Conservation (phyloP, 2,329 filamentous ascomycete genomes). For the Stagonosporopsis tanaceti region DNA sequence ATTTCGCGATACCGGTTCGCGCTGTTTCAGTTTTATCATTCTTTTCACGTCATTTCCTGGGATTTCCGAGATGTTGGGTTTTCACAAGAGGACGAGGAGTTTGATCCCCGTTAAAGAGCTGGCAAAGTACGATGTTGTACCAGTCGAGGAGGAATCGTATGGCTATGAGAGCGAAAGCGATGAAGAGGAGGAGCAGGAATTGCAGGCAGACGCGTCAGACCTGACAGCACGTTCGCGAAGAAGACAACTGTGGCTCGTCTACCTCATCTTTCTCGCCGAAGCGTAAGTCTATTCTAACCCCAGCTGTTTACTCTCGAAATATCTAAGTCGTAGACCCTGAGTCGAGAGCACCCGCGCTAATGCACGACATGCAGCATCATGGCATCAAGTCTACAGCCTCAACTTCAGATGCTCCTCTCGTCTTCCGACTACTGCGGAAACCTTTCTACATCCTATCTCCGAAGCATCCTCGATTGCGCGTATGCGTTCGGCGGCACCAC, state of each 20-base stretch:
- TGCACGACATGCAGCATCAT: slow-evolving; percentile 49
- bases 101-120: slow-evolving; percentile 55
- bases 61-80: slow-evolving; percentile 51
- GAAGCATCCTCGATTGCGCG: slow-evolving; percentile 58
- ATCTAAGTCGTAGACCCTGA: slow-evolving; percentile 8
- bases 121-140: slow-evolving; percentile 52
- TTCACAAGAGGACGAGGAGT: slow-evolving; percentile 53
- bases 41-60: slow-evolving; percentile 4
- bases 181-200: slow-evolving; percentile 41
- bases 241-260: slow-evolving; percentile 54
- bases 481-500: slow-evolving; percentile 57
- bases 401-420: slow-evolving; percentile 56
- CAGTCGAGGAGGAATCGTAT: slow-evolving; percentile 34
- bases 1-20: slow-evolving; percentile 18
- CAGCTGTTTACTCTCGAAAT: slow-evolving; percentile 1
- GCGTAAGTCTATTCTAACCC: slow-evolving; percentile 42
- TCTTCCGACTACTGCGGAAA: slow-evolving; percentile 55
- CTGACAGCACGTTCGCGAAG: slow-evolving; percentile 26
- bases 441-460: slow-evolving; percentile 56
- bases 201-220: slow-evolving; percentile 29
- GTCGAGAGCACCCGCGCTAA: slow-evolving; percentile 22
- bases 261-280: slow-evolving; percentile 58
- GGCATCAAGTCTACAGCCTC: slow-evolving; percentile 57
- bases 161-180: slow-evolving; percentile 37
- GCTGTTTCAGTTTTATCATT: slow-evolving; percentile 8